A percentile compares a stretch with the other conserved stretches of the same genome.
phyloP scores from a whole-genome alignment of 495 filamentous ascomycete genomes.

The Aspergillus bridgeri region DNA sequence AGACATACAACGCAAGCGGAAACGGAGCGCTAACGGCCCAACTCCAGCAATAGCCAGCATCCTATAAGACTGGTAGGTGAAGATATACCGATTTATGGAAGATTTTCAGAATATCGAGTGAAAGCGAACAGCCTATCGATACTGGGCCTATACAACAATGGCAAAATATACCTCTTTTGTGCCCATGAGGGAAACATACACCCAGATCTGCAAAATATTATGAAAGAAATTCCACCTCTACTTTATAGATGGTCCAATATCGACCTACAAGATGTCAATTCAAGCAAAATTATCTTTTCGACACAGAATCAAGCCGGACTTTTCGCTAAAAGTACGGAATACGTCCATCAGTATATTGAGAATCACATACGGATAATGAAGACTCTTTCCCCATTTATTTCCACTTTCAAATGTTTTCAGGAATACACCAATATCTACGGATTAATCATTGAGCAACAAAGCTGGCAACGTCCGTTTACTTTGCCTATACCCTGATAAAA shows the following conservation, averaged over 20 bases:
- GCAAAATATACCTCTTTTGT: slow-evolving; percentile 27
- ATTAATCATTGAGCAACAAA: slow-evolving; percentile 31
- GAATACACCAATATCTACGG: slow-evolving; percentile 31
- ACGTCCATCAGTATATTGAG: slow-evolving; percentile 16
- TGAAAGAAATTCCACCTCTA: slow-evolving; percentile 20
- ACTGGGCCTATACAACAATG: too few relatives aligned
- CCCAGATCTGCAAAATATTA: neutral
- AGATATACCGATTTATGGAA: too few relatives aligned
- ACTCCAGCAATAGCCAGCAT: too few relatives aligned
- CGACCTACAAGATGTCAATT: slow-evolving; percentile 33
- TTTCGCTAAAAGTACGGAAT: slow-evolving; percentile 16
- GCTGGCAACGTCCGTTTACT: slow-evolving; percentile 21
- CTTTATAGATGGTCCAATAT: slow-evolving; percentile 38
- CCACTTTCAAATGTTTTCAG: slow-evolving; percentile 25
- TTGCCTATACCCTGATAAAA: slow-evolving; percentile 20
- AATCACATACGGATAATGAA: slow-evolving; percentile 24
- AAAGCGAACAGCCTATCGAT: too few relatives aligned
- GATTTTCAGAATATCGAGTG: too few relatives aligned
- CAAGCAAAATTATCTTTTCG: neutral
- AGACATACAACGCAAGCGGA: too few relatives aligned
- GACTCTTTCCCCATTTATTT: slow-evolving; percentile 32
- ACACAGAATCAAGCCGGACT: slow-evolving; percentile 27
- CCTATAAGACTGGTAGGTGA: too few relatives aligned
- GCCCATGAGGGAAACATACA: slow-evolving; percentile 1
- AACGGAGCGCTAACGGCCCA: too few relatives aligned